These are phyloP conservation scores for Trichoderma afroharzianum DNA, from an alignment of 2,329 filamentous ascomycete species.

Conservation along the genomic window DNA sequence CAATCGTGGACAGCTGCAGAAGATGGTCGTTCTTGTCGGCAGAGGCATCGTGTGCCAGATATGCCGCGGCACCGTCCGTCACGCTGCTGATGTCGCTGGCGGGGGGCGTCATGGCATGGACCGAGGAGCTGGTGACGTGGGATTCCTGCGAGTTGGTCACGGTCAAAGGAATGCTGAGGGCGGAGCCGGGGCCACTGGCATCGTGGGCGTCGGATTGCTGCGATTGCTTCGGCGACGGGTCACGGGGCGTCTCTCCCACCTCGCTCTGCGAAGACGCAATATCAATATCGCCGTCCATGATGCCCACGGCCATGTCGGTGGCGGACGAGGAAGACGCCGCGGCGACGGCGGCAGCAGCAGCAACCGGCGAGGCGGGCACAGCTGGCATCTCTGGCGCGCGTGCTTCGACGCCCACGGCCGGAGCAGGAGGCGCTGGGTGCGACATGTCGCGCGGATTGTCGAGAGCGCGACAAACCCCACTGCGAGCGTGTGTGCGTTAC, in stretches of 20 bases:
- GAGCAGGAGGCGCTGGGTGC: slow-evolving; percentile 13
- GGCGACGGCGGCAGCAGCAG: background rate
- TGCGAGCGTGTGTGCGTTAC: slow-evolving; percentile 6
- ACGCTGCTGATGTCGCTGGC: slow-evolving; percentile 25
- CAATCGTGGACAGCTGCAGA: slow-evolving; percentile 55
- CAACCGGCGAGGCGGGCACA: slow-evolving; percentile 6
- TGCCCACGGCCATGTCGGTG: slow-evolving; percentile 14
- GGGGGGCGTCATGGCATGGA: slow-evolving; percentile 29
- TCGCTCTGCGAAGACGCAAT: slow-evolving; percentile 3
- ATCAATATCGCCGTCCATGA: background rate
- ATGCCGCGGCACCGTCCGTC: slow-evolving; percentile 7
- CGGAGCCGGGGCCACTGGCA: slow-evolving; percentile 17
- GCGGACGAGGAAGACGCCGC: background rate
- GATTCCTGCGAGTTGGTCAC: slow-evolving; percentile 28
- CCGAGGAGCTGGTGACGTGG: slow-evolving; percentile 26
- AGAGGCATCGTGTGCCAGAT: slow-evolving; percentile 18
- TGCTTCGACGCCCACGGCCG: slow-evolving; percentile 2
- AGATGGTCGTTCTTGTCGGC: slow-evolving; percentile 51
- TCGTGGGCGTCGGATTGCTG: slow-evolving; percentile 1
- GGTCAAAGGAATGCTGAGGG: slow-evolving; percentile 21
- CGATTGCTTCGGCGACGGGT: slow-evolving; percentile 2
- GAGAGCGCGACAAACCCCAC: slow-evolving; percentile 20
- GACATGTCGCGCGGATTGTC: slow-evolving; percentile 20
- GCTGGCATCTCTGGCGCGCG: slow-evolving; percentile 1
- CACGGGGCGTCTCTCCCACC: slow-evolving; percentile 5